Evolutionary conservation across 1,284 basidiomycete genomes (phyloP).

Genomic region (Ustilago curta): DNA sequence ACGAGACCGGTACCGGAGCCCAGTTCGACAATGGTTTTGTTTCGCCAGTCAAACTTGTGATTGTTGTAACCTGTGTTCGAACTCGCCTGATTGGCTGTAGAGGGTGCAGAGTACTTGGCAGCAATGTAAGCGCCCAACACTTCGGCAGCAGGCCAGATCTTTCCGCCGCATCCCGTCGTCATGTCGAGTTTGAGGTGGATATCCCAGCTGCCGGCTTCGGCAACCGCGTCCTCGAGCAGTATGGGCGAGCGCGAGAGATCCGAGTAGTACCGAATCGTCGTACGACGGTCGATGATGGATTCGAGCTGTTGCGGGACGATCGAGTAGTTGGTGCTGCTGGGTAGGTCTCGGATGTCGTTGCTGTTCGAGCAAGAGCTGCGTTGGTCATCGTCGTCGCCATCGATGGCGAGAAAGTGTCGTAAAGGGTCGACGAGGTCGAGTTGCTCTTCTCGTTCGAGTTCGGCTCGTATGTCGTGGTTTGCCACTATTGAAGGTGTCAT

Average conservation of each 20-base stretch:
- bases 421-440: slow-evolving; percentile 76
- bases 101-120: slow-evolving; percentile 21
- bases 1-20: slow-evolving; percentile 89
- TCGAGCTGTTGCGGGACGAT: slow-evolving; percentile 75
- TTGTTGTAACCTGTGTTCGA: slow-evolving; percentile 15
- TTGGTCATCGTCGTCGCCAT: slow-evolving; percentile 14
- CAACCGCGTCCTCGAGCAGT: slow-evolving; percentile 1
- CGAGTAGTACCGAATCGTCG: slow-evolving; percentile 52
- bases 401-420: slow-evolving; percentile 74
- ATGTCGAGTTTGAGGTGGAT: slow-evolving; percentile 78
- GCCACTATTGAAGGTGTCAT: background rate
- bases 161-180: slow-evolving; percentile 86
- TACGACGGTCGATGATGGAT: slow-evolving; percentile 70
- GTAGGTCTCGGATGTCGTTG: slow-evolving; percentile 16
- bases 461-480: slow-evolving; percentile 9
- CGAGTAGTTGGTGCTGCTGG: slow-evolving; percentile 21
- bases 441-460: slow-evolving; percentile 69
- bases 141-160: slow-evolving; percentile 92
- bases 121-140: slow-evolving; percentile 72
- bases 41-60: slow-evolving; percentile 41
- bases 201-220: slow-evolving; percentile 36
- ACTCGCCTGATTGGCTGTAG: background rate
- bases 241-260: slow-evolving; percentile 32
- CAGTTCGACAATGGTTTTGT: slow-evolving; percentile 77
- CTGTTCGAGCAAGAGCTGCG: background rate